phyloP scores from a whole-genome alignment of 139 green algal species.

The Edaphochlamys debaryana region DNA sequence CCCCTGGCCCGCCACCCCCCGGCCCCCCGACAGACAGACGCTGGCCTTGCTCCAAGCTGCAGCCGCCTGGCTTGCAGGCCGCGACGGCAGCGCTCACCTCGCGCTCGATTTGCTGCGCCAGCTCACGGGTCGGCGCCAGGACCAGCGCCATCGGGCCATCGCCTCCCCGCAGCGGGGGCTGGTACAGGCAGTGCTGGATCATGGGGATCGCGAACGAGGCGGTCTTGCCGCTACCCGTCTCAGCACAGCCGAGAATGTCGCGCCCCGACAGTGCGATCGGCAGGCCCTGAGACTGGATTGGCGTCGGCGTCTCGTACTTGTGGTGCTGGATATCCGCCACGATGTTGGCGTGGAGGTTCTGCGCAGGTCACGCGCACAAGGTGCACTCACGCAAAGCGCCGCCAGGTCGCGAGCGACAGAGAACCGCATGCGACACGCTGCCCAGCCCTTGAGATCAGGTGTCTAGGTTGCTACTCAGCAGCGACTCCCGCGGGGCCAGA shows the following conservation, averaged over 20 bases:
- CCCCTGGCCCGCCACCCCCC: no score
- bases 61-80: no score
- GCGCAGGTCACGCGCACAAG: not conserved
- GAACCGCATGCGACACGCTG: no score
- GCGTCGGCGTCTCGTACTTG: slow-evolving; percentile 89
- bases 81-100: no score
- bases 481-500: no score
- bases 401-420: no score
- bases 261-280: slow-evolving; percentile 83
- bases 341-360: slow-evolving; percentile 85
- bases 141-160: slow-evolving; percentile 96
- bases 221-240: slow-evolving; percentile 94
- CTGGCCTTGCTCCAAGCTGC: no score
- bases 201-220: slow-evolving; percentile 88
- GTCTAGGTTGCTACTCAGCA: no score
- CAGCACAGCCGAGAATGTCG: slow-evolving; percentile 91
- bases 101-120: slow-evolving; percentile 99
- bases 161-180: slow-evolving; percentile 68
- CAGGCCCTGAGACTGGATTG: slow-evolving; percentile 91
- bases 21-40: no score
- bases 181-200: slow-evolving; percentile 87
- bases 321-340: slow-evolving; percentile 80
- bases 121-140: slow-evolving; percentile 97
- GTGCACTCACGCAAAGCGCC: not conserved
- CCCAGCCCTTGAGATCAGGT: no score